phyloP scores from a whole-genome alignment of 2,329 filamentous ascomycete genomes.

The Zalaria sp. region DNA sequence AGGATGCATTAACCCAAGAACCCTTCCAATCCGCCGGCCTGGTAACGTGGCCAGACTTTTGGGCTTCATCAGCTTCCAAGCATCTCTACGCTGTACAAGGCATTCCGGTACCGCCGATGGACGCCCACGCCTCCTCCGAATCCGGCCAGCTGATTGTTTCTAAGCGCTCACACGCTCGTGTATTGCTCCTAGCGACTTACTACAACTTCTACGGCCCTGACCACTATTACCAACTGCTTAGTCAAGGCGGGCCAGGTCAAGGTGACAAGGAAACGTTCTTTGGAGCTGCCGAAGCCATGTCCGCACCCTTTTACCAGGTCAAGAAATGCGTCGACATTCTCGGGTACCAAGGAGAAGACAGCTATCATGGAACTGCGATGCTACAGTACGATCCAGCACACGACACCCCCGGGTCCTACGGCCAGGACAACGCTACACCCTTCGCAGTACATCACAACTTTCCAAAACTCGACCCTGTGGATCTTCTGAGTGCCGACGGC shows the following conservation, averaged over 20 bases:
- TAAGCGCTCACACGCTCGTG: conserved; percentile 26
- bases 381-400: conserved; percentile 9
- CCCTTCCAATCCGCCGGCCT: conserved; percentile 28
- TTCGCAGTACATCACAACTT: conserved; percentile 15
- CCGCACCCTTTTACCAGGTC: conserved; percentile 28
- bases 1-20: conserved; percentile 23
- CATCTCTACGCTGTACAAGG: conserved; percentile 25
- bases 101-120: conserved; percentile 13
- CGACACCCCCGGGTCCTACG: conserved; percentile 1
- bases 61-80: conserved; percentile 24
- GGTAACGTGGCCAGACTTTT: conserved; percentile 35
- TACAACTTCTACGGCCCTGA: conserved; percentile 35
- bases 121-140: conserved; percentile 21
- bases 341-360: conserved; percentile 5
- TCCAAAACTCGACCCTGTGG: conserved; percentile 16
- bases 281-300: conserved; percentile 27
- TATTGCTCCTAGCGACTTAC: conserved; percentile 32
- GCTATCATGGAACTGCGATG: conserved; percentile 7
- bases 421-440: conserved; percentile 5
- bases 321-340: conserved; percentile 8
- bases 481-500: conserved; percentile 12
- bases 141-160: conserved; percentile 31
- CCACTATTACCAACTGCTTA: conserved; percentile 31
- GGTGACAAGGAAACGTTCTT: conserved; percentile 39
- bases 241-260: conserved; percentile 32